Evolutionary conservation across 495 filamentous ascomycete genomes (phyloP).

Genomic region (Penicillium herquei): DNA sequence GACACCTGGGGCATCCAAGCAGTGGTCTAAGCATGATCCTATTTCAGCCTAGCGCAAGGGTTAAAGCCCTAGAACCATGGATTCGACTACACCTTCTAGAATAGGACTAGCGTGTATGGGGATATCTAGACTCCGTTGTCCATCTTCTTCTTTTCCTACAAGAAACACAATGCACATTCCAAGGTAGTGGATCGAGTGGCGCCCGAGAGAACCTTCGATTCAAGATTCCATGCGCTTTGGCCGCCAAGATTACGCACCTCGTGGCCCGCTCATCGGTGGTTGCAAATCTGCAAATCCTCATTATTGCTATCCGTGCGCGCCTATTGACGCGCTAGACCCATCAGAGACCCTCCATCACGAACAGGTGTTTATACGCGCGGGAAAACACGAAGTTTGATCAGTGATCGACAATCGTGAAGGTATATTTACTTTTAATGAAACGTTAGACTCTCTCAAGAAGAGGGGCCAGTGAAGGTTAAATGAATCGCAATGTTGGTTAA

Average conservation of each 20-base stretch:
- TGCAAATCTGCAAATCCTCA: not conserved
- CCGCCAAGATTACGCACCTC: not conserved
- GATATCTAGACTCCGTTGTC: no score
- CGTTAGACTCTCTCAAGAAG: not conserved
- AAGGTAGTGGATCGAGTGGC: not conserved
- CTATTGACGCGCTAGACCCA: constrained; percentile 2
- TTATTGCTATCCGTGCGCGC: constrained; percentile 12
- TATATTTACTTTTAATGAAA: not conserved
- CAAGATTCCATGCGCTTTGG: constrained; percentile 1
- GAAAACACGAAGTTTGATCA: not conserved
- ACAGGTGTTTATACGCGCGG: not conserved
- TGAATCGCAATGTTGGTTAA: no score
- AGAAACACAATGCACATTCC: not conserved
- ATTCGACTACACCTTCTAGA: not conserved
- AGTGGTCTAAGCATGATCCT: not conserved
- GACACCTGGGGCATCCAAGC: not conserved
- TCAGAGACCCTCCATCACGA: not conserved
- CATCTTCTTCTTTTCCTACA: not conserved
- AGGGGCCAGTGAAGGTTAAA: not conserved
- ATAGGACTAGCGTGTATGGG: not conserved
- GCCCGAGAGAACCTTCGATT: constrained; percentile 1
- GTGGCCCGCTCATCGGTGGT: not conserved
- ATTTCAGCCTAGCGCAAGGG: not conserved
- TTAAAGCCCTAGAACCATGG: not conserved
- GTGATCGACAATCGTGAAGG: not conserved